A percentile compares a stretch with the other conserved stretches of the same genome.
Evolutionary conservation across 2,329 filamentous ascomycete genomes (phyloP).

Genomic region (Phialocephala sp.): DNA sequence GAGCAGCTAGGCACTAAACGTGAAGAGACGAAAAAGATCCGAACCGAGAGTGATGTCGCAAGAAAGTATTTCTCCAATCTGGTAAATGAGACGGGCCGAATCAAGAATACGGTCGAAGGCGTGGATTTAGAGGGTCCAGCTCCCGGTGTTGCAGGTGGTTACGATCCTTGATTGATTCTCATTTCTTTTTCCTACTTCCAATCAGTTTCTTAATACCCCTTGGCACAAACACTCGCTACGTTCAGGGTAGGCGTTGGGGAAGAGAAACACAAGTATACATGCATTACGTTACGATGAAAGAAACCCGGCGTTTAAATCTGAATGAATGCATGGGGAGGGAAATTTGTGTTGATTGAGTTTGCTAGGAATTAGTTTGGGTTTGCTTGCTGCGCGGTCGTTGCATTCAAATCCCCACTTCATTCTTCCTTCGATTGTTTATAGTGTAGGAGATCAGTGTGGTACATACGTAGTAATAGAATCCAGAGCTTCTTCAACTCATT

Average conservation of each 20-base stretch:
- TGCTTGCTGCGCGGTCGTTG: conserved; percentile 10
- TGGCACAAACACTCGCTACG: conserved; percentile 8
- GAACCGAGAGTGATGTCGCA: conserved; percentile 83
- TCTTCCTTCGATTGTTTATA: conserved; percentile 5
- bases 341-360: not conserved
- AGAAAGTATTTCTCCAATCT: conserved; percentile 90
- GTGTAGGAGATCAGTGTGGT: conserved; percentile 7
- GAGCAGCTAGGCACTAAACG: conserved; percentile 81
- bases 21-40: conserved; percentile 82
- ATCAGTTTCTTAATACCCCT: not conserved
- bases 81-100: conserved; percentile 65
- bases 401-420: conserved; percentile 20
- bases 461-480: not conserved
- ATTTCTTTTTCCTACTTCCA: not conserved
- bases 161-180: conserved; percentile 35
- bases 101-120: conserved; percentile 48
- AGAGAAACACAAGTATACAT: not conserved
- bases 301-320: not conserved
- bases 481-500: not conserved
- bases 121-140: conserved; percentile 44
- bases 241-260: not conserved
- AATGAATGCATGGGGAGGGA: not conserved
- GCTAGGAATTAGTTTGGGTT: conserved; percentile 11
- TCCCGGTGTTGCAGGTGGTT: conserved; percentile 42
- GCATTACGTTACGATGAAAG: conserved; percentile 1